Evolutionary conservation across 805 yeast genomes (phyloP), one percentile per base, ranked within the genome.

Genomic region (Saccharomycopsis lassenensis): DNA sequence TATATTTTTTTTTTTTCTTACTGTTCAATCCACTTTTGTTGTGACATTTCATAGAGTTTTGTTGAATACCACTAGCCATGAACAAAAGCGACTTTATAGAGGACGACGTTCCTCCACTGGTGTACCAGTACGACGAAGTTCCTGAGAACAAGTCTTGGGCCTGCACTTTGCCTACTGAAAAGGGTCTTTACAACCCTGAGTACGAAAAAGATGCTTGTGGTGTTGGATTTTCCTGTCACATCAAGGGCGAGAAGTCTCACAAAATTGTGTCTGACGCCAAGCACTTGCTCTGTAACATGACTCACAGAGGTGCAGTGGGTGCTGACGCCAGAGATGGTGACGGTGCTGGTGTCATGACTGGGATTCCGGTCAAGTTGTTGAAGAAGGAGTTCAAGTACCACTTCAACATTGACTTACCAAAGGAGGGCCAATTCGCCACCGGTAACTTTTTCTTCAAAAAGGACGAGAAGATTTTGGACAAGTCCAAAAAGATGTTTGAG

Each of bases 251-350:
- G 21, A 71, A 76, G 19, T 78, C 93, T 36, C 98, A 91, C 65
- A 86, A 87, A 55, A 85, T 89, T 49, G 86, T 89, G 42, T 76
- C 93, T 28, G 97, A 91, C 62, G 95, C 95, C 28, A 67, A 75
- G 48, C 74, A 72, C 54, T 64, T 89, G 51, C 74, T 89, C 37
- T 87, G 97, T 65, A 89, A 91, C 63, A 91, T 89, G 98, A 83
- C 96, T 44, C 98, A 89, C 60, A 76, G 98, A 63, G 98, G 98
- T 55, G 97, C 97, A 27, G 95, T 87, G 43, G 94, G 95, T 41
- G 68, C 85, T 1, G 95, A 87, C 54, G 94, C 96, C 16, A 75
- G 86, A 51, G 95, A 89, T 57, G 98, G 98, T 60, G 98, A 89
- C 56, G 98, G 98, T 61, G 98, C 98, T 19, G 98, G 98, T 58